Evolutionary conservation across 176 grass and related monocot species (phyloP).

Genomic region (Zea mays): DNA sequence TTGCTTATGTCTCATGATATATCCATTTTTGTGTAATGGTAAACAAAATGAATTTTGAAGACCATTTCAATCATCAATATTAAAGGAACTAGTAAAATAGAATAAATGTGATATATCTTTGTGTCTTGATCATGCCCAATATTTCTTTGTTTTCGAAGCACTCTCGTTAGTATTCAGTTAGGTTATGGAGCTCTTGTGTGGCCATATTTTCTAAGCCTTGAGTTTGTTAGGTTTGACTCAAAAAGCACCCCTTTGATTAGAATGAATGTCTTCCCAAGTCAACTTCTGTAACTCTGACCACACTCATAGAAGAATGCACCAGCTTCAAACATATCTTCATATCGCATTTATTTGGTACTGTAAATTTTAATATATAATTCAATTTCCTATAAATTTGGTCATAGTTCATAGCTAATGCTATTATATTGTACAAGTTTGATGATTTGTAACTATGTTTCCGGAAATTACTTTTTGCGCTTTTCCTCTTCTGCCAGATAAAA

Average conservation of each 20-base stretch:
- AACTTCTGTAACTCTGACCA: too few species aligned
- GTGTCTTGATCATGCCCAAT: background rate
- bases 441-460: background rate
- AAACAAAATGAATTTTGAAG: background rate
- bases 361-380: too few species aligned
- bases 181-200: constrained; percentile 4
- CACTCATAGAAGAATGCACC: too few species aligned
- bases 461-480: background rate
- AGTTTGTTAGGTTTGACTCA: constrained; percentile 1
- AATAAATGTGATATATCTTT: background rate
- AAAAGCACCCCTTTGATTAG: background rate
- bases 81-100: background rate
- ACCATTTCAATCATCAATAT: background rate
- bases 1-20: background rate
- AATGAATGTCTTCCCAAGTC: background rate
- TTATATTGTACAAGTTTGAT: too few species aligned
- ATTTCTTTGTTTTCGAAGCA: background rate
- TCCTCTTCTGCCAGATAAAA: background rate
- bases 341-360: too few species aligned
- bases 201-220: background rate
- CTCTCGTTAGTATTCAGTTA: background rate
- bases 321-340: too few species aligned
- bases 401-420: too few species aligned
- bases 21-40: background rate
- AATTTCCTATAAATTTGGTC: too few species aligned